These are phyloP conservation scores for Penicillium verhagenii DNA, from an alignment of 495 filamentous ascomycete genomes.

Conservation along the genomic window DNA sequence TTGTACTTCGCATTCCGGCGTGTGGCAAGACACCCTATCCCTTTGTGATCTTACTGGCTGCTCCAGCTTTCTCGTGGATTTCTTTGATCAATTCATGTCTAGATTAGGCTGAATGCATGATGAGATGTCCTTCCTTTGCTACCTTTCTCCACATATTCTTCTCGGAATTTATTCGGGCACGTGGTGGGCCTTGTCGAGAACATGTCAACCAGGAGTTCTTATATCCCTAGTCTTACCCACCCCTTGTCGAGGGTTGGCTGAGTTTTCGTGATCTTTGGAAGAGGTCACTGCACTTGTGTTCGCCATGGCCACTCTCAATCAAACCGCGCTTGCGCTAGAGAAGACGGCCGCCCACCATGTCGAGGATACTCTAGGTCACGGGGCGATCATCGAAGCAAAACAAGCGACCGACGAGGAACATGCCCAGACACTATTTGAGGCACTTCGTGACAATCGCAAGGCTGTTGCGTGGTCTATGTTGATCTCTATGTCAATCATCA, in stretches of 20 bases:
- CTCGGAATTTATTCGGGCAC: conserved; percentile 5
- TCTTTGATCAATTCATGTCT: no score
- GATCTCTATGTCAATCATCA: conserved; percentile 46
- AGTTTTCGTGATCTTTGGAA: background rate
- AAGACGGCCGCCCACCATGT: conserved; percentile 28
- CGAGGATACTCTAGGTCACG: conserved; percentile 24
- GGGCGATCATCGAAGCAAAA: conserved; percentile 30
- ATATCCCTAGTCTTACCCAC: conserved; percentile 2
- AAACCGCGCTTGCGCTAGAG: conserved; percentile 22
- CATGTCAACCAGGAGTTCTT: background rate
- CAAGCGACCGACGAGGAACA: conserved; percentile 36
- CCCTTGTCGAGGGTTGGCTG: background rate
- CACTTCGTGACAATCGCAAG: conserved; percentile 36
- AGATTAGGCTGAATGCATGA: background rate
- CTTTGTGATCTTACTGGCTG: conserved; percentile 5
- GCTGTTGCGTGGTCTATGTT: conserved; percentile 49
- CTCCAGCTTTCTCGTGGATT: background rate
- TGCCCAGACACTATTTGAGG: conserved; percentile 29
- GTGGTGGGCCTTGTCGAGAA: background rate
- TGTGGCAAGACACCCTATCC: conserved; percentile 2
- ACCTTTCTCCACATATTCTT: conserved; percentile 15
- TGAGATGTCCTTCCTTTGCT: background rate
- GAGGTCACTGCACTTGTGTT: background rate
- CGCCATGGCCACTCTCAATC: conserved; percentile 11
- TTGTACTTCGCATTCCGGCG: conserved; percentile 3